Conservation (phyloP, 116 monocot genomes). For the Dioscorea cayenensis region DNA sequence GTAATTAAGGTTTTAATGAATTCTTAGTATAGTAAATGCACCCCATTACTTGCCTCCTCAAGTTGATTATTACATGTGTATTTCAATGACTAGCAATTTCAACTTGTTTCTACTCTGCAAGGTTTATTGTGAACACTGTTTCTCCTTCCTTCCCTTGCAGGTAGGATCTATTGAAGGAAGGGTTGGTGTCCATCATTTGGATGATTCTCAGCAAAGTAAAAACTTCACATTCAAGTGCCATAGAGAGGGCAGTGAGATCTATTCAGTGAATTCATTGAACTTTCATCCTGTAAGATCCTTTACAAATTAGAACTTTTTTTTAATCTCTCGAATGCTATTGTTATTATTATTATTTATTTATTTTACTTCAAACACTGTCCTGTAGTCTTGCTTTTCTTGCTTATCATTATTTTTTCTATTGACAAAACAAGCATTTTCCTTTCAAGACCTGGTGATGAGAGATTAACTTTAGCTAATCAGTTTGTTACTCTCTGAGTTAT, state of each 20-base stretch:
- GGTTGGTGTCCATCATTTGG: conserved; percentile 96
- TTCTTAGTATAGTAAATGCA: too few relatives aligned
- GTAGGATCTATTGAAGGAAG: conserved; percentile 98
- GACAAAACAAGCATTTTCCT: background rate
- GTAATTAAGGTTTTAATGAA: too few relatives aligned
- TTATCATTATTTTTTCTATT: background rate
- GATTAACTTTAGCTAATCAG: background rate
- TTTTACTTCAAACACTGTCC: too few relatives aligned
- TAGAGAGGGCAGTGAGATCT: conserved; percentile 90
- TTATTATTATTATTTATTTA: too few relatives aligned
- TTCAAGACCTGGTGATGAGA: background rate
- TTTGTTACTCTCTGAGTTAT: background rate
- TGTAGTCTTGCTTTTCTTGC: background rate
- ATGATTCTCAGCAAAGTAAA: conserved; percentile 91
- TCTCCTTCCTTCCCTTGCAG: conserved; percentile 25
- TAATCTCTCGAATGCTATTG: background rate
- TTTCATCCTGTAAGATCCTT: conserved; percentile 88
- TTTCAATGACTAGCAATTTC: background rate
- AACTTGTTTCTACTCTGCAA: background rate
- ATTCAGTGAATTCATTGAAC: conserved; percentile 92
- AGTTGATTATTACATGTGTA: background rate
- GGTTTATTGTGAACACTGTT: background rate
- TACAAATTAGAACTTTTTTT: background rate
- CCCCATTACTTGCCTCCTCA: too few relatives aligned
- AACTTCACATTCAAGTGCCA: conserved; percentile 99